Percentiles rank a stretch among this genome's conserved stretches.
These are phyloP conservation scores for Alternaria infectoria DNA, from an alignment of 2,329 filamentous ascomycete species.

Conservation along the genomic window DNA sequence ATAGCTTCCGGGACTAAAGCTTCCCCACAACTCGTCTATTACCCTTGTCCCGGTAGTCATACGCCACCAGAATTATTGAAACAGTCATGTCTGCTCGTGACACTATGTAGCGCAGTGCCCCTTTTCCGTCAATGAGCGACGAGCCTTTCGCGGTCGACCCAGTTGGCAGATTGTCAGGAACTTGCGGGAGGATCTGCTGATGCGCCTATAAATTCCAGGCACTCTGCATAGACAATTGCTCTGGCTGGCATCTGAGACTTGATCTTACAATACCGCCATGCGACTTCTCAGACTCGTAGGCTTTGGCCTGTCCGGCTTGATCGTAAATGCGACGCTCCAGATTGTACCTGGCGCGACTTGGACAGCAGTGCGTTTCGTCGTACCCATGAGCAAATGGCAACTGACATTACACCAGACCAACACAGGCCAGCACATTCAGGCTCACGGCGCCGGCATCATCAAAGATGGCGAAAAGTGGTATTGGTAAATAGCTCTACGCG, in stretches of 20 bases:
- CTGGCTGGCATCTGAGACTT: background rate
- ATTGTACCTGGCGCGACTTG: conserved; percentile 50
- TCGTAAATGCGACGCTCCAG: conserved; percentile 42
- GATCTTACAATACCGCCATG: conserved; percentile 24
- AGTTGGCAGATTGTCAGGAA: background rate
- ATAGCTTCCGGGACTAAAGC: conserved; percentile 11
- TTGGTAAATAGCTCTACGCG: conserved; percentile 29
- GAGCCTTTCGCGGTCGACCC: background rate
- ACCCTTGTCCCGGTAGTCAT: conserved; percentile 17
- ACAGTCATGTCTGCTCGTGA: conserved; percentile 16
- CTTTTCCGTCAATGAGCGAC: conserved; percentile 17
- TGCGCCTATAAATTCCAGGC: background rate
- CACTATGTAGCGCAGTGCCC: background rate
- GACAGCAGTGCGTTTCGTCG: conserved; percentile 38
- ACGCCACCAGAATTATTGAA: conserved; percentile 7
- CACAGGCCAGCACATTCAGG: conserved; percentile 66
- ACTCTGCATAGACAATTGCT: background rate
- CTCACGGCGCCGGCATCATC: conserved; percentile 70
- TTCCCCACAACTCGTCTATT: conserved; percentile 22
- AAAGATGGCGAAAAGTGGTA: conserved; percentile 66
- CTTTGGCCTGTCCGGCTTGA: conserved; percentile 24
- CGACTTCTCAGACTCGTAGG: conserved; percentile 14
- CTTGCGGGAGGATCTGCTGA: background rate
- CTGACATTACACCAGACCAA: conserved; percentile 35
- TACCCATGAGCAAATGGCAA: background rate